Evolutionary conservation across 208 protist genomes (phyloP).

Genomic region (Herpetomonas samuelpessoai): DNA sequence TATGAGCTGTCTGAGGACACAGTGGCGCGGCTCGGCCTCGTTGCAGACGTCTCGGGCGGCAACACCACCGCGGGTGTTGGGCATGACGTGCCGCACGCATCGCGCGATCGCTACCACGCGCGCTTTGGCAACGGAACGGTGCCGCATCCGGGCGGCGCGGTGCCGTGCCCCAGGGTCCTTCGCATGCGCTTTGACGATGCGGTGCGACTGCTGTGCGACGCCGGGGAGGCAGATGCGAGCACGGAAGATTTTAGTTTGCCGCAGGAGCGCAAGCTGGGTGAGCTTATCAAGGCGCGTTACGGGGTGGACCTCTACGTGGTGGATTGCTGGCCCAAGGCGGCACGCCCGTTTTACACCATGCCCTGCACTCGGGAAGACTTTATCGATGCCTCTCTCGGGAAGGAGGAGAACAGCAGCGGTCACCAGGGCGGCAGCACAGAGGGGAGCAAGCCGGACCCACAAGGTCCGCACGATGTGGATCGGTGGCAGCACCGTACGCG

Average conservation of each 20-base stretch:
- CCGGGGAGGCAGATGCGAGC: constrained; percentile 3
- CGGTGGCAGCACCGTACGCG: constrained; percentile 23
- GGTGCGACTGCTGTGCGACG: constrained; percentile 38
- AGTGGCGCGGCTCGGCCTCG: constrained; percentile 17
- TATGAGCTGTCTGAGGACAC: constrained; percentile 29
- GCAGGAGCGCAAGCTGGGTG: constrained; percentile 92
- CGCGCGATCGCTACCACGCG: constrained; percentile 41
- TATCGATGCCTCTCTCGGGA: constrained; percentile 19
- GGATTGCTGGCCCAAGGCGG: constrained; percentile 94
- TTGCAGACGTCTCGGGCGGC: constrained; percentile 2
- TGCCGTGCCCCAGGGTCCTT: constrained; percentile 25
- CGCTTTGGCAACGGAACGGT: constrained; percentile 31
- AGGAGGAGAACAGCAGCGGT: too few relatives aligned
- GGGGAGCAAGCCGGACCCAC: constrained; percentile 9
- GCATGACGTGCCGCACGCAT: too few relatives aligned
- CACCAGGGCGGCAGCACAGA: too few relatives aligned
- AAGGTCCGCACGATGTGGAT: too few relatives aligned
- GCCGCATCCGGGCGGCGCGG: too few relatives aligned
- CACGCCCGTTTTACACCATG: constrained; percentile 99
- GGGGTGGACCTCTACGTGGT: constrained; percentile 98
- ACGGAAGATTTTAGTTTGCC: constrained; percentile 84
- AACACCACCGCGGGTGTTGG: neutral
- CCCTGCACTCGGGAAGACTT: constrained; percentile 48
- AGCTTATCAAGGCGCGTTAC: constrained; percentile 95
- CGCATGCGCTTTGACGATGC: constrained; percentile 55